These are phyloP conservation scores for Apiotrichum gracile DNA, from an alignment of 1,284 basidiomycete species.

Conservation along the genomic window DNA sequence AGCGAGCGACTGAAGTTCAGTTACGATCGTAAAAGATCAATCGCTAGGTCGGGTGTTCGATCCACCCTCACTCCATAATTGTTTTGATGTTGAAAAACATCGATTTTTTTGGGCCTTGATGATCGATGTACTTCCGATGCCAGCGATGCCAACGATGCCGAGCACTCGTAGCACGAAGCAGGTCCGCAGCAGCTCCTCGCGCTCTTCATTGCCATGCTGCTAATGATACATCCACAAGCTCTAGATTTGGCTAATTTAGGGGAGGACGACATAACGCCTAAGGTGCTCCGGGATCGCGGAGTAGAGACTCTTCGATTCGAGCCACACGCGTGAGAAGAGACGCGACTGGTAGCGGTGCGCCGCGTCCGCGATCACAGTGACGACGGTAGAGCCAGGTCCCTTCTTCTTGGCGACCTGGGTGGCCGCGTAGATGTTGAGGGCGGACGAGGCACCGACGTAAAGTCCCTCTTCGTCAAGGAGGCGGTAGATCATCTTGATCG, in stretches of 20 bases:
- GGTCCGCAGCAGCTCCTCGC: too few relatives aligned
- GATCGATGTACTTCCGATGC: too few relatives aligned
- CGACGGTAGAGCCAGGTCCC: constrained; percentile 71
- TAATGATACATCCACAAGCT: neutral
- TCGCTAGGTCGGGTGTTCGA: constrained; percentile 13
- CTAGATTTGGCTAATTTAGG: constrained; percentile 25
- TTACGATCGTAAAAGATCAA: neutral
- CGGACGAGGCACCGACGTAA: constrained; percentile 93
- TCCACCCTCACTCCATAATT: constrained; percentile 5
- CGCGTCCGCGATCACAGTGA: constrained; percentile 61
- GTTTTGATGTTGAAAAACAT: neutral
- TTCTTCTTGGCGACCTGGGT: constrained; percentile 78
- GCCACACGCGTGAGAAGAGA: constrained; percentile 92
- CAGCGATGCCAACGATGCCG: too few relatives aligned
- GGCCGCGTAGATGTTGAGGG: constrained; percentile 92
- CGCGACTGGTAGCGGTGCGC: constrained; percentile 72
- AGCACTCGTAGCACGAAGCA: too few relatives aligned
- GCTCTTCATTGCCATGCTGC: too few relatives aligned
- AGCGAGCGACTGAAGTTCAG: constrained; percentile 15
- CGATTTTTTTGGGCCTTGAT: too few relatives aligned
- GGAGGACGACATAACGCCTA: constrained; percentile 77
- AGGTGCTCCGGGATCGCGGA: constrained; percentile 76
- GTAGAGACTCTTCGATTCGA: constrained; percentile 73
- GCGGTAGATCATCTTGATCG: constrained; percentile 89
- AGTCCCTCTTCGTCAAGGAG: constrained; percentile 87